These are phyloP conservation scores for Cystofilobasidium macerans DNA, from an alignment of 768 basidiomycete genomes.

Conservation along the genomic window DNA sequence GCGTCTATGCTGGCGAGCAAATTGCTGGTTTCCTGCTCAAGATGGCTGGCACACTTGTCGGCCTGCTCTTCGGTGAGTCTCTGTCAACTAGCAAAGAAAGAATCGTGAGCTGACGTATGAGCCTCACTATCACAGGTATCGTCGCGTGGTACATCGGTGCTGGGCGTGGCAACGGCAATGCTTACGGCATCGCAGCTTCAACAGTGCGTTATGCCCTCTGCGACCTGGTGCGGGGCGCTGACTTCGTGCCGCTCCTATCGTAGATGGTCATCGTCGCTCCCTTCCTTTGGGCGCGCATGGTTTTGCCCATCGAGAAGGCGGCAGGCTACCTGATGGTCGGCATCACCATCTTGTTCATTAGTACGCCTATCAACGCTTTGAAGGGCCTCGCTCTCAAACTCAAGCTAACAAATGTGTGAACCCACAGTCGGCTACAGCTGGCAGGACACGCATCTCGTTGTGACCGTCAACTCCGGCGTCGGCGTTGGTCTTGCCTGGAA, in stretches of 20 bases:
- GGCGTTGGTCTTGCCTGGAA: conserved; percentile 49
- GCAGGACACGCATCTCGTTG: conserved; percentile 47
- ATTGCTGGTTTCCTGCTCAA: conserved; percentile 44
- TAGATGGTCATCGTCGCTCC: conserved; percentile 42
- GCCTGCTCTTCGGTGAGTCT: no score
- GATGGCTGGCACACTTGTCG: conserved; percentile 43
- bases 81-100: no score
- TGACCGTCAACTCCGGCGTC: conserved; percentile 45
- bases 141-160: conserved; percentile 47
- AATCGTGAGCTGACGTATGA: no score
- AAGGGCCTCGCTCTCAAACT: no score
- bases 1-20: conserved; percentile 44
- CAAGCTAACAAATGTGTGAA: no score
- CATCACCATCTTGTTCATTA: conserved; percentile 43
- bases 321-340: conserved; percentile 35
- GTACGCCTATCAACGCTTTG: no score
- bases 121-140: conserved; percentile 43
- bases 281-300: conserved; percentile 46
- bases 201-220: conserved; percentile 35
- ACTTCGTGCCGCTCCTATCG: no score
- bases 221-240: neutral
- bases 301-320: conserved; percentile 35
- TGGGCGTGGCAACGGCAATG: conserved; percentile 45
- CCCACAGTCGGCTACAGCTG: conserved; percentile 53
- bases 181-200: conserved; percentile 47